A percentile compares a stretch with the other conserved stretches of the same genome.
These are phyloP conservation scores for Amesomyces nigricolor DNA, from an alignment of 2,329 filamentous ascomycete genomes.

Conservation along the genomic window DNA sequence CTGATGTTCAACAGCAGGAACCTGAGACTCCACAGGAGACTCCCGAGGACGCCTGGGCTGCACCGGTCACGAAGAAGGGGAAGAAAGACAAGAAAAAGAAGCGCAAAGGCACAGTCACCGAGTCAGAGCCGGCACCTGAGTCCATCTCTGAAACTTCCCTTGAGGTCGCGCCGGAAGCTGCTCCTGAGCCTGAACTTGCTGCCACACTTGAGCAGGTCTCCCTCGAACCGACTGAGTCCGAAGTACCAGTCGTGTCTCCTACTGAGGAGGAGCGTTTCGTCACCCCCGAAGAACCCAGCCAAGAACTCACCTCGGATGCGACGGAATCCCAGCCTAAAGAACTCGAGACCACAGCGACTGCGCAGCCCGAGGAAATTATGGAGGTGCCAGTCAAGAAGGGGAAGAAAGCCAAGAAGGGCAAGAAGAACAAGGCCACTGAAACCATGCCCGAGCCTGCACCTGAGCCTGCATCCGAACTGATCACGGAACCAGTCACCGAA, in stretches of 20 bases:
- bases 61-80: conserved; percentile 28
- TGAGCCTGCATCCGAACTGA: not conserved
- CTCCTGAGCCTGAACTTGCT: not conserved
- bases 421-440: conserved; percentile 16
- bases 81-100: conserved; percentile 27
- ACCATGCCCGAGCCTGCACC: not conserved
- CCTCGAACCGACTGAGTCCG: not conserved
- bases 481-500: not conserved
- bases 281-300: not conserved
- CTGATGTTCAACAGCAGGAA: not conserved
- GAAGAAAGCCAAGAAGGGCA: conserved; percentile 35
- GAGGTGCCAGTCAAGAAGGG: not conserved
- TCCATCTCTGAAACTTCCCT: not conserved
- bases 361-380: conserved; percentile 24
- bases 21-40: not conserved
- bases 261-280: not conserved
- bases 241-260: not conserved
- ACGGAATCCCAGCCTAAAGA: too few species aligned
- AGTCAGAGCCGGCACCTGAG: not conserved
- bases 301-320: too few species aligned
- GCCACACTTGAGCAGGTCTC: not conserved
- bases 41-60: not conserved
- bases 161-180: not conserved
- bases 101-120: conserved; percentile 21
- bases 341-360: too few species aligned